Base-by-base conservation (phyloP, 352 stramenopile genomes). In the Pythium oligandrum region DNA sequence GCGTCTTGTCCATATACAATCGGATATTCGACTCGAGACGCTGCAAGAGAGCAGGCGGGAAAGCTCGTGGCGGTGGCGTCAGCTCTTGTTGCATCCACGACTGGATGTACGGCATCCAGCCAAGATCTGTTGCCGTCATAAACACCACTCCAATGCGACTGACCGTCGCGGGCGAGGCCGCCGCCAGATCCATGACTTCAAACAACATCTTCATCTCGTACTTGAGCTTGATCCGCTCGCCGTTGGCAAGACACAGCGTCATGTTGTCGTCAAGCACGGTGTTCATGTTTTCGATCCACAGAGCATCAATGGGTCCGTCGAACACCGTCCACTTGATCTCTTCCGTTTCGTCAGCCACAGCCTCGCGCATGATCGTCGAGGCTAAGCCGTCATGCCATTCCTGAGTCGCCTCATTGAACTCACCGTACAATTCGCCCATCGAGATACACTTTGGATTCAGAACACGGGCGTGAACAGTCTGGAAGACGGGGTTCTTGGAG, bases 221-320 rank as follows among this genome's bases (percentile, higher is more conserved):
- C 52, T 72, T 75, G 12, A 75, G 54, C 53, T 75, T 75, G 63
- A 96, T 96, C 30, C 84, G 66, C 59, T 96, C 83, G 38, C 86
- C 86, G 66, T 93, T 96, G 3, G 84, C 83, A 1, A 96, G 71
- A 51, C 86, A 96, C 4, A 96, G 71, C 1, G 82, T 96, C 57
- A 64, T 64, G 51, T 64, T 64, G 47, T 64, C 57, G 40, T 64
- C 57, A 2, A 64, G 51, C 26, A 96, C 86, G 4, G 86, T 96
- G 68, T 96, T 96, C 83, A 96, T 93, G 63, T 96, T 95, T 61
- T 96, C 86, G 48, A 96, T 95, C 86, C 86, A 96, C 2, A 94
- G 62, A 12, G 86, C 83, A 59, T 96, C 86, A 42, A 96, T 92
- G 7, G 86, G 86, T 7, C 86, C 86, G 53, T 96, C 86, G 44